Percentiles rank a stretch among this genome's conserved stretches.
Evolutionary conservation across 345 rosid genomes (phyloP).

Genomic region (Theobroma cacao): DNA sequence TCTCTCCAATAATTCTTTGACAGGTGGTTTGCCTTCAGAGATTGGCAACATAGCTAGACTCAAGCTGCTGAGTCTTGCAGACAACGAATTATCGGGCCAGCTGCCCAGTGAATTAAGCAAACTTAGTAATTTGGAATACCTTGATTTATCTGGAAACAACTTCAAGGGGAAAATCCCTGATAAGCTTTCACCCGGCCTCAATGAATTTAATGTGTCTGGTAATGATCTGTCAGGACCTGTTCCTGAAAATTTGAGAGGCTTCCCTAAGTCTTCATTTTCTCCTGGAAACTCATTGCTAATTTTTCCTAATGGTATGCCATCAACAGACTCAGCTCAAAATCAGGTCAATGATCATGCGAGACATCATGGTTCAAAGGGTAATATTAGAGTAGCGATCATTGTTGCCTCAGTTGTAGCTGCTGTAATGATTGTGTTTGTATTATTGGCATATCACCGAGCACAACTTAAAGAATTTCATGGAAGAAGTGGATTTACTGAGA

Average conservation of each 20-base stretch:
- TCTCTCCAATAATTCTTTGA: conserved; percentile 74
- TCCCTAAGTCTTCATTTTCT: conserved; percentile 53
- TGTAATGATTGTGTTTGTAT: conserved; percentile 58
- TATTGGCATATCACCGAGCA: conserved; percentile 68
- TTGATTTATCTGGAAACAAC: conserved; percentile 76
- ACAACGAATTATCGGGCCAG: conserved; percentile 62
- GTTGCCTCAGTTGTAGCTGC: conserved; percentile 70
- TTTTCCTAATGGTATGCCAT: conserved; percentile 29
- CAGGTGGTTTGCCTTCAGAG: conserved; percentile 58
- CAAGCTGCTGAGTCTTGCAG: conserved; percentile 61
- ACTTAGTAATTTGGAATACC: conserved; percentile 60
- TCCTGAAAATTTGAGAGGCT: conserved; percentile 52
- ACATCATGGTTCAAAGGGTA: conserved; percentile 41
- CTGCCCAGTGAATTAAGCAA: conserved; percentile 74
- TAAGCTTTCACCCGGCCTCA: conserved; percentile 53
- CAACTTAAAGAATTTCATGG: conserved; percentile 62
- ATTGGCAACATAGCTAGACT: conserved; percentile 62
- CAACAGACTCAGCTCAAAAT: conserved; percentile 17
- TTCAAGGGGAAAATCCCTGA: conserved; percentile 70
- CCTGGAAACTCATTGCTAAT: conserved; percentile 68
- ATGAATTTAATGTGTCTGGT: conserved; percentile 72
- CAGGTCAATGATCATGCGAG: conserved; percentile 8
- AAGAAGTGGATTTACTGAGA: conserved; percentile 46
- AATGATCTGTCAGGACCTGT: conserved; percentile 69
- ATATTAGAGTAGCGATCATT: conserved; percentile 58